Base-by-base conservation (phyloP, 2,329 filamentous ascomycete genomes). In the Monosporascus sp. region DNA sequence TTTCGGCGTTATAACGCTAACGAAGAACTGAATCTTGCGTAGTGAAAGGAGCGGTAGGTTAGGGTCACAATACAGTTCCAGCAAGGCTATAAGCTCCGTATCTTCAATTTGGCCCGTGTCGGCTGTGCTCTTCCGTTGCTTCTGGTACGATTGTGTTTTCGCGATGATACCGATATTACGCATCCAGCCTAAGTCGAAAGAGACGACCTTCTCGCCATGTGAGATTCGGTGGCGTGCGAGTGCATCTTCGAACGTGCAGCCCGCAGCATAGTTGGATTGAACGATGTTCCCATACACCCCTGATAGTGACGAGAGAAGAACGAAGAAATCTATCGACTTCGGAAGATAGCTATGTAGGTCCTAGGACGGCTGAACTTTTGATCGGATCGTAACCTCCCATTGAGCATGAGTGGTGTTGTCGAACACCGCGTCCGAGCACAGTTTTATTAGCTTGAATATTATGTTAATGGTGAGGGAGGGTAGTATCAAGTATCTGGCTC, bases 351-450 rank as follows among this genome's bases (percentile, higher is more conserved):
- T 48, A 53, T 75, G 71, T 0, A 76, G 61, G 52, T 75, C 75
- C 62, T 64, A 70, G 3, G 67, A 64, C 5, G 67, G 60, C 17
- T 61, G 51, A 47, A 71, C 60, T 52, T 77, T 76, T 59, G 79
- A 77, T 26, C 68, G 65, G 0, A 79, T 71, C 0, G 73, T 59
- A 1, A 52, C 51, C 7, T 56, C 50, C 67, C 67, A 73, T 8
- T 67, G 53, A 2, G 53, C 50, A 40, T 56, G 51, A 3, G 57
- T 63, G 67, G 73, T 71, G 36, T 59, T 58, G 26, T 59, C 52
- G 38, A 64, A 56, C 17, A 51, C 45, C 11, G 37, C 45, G 36
- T 59, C 59, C n/a, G n/a, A n/a, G n/a, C n/a, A n/a, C n/a, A n/a
- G n/a, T n/a, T n/a, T n/a, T n/a, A n/a, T n/a, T n/a, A n/a, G n/a